phyloP scores from a whole-genome alignment of 495 filamentous ascomycete genomes.

The Podospora pseudopauciseta region DNA sequence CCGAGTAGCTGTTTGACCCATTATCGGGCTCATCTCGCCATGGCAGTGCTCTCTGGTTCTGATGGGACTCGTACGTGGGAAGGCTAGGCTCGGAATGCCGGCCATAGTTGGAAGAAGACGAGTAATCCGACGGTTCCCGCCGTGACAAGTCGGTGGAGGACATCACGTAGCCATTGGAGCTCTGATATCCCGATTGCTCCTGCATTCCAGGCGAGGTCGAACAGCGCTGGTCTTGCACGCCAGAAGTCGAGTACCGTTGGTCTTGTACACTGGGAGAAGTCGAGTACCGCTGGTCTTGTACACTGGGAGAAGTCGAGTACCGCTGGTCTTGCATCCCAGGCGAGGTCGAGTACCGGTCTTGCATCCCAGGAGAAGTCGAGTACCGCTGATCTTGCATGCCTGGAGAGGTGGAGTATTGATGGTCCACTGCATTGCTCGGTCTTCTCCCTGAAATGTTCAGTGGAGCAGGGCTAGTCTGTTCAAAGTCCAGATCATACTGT shows the following conservation, averaged over 20 bases:
- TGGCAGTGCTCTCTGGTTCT: slow-evolving; percentile 21
- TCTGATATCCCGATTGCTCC: slow-evolving; percentile 15
- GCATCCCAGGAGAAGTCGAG: neutral
- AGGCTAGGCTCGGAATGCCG: slow-evolving; percentile 29
- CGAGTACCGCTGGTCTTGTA: slow-evolving; percentile 1
- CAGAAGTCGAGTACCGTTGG: neutral
- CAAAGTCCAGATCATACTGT: slow-evolving; percentile 25
- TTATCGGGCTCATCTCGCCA: slow-evolving; percentile 37
- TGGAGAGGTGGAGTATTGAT: slow-evolving; percentile 19
- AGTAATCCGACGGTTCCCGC: slow-evolving; percentile 20
- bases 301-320: slow-evolving; percentile 1
- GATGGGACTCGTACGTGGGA: slow-evolving; percentile 19
- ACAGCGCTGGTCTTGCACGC: slow-evolving; percentile 2
- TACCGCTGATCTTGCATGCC: slow-evolving; percentile 8
- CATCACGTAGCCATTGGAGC: slow-evolving; percentile 18
- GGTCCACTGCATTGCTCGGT: neutral
- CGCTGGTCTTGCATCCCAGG: neutral
- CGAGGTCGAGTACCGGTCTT: slow-evolving; percentile 1
- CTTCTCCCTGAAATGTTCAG: slow-evolving; percentile 41
- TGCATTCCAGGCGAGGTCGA: neutral
- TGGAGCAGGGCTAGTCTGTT: slow-evolving; percentile 46
- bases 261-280: slow-evolving; percentile 5
- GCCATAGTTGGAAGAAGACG: slow-evolving; percentile 16
- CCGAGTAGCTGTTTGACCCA: slow-evolving; percentile 34
- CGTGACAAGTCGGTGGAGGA: slow-evolving; percentile 10